Evolutionary conservation across 768 basidiomycete genomes (phyloP), one percentile per base, ranked within the genome.

Genomic region (Phallus indusiatus): DNA sequence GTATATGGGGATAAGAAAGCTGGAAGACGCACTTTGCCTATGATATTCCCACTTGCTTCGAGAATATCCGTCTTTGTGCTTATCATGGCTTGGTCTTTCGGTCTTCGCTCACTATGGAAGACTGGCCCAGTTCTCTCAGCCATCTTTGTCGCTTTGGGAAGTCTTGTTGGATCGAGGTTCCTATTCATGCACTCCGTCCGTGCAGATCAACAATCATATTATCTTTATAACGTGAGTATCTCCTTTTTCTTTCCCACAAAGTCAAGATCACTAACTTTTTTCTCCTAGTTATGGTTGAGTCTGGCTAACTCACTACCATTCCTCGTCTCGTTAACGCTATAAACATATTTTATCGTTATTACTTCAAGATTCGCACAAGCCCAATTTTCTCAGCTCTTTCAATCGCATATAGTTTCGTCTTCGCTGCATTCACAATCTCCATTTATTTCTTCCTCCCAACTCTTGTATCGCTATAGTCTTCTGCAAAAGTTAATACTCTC

Each of bases 201-300:
- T 12, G 60, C 56, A 12, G 66, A 67, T 60, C 59, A 58, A 53
- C 51, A 47, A 28, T 62, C 66, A 17, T 67, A 67, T 57, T 28
- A 60, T 20, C 51, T 67, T n/a, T 65, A 66, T 55, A 67, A 65
- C 47, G 66, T 67, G 49, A 60, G 66, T 67, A 47, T 60, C 24
- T 54, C 48, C 52, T 52, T 54, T 42, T 60, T 60, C 37, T n/a
- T 66, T 63, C n/a, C 67, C 67, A 49, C 67, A 66, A 46, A 69
- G 66, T 10, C 68, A n/a, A n/a, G n/a, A n/a, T n/a, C n/a, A n/a
- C 55, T 2, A 66, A 56, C 48, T 69, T 62, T 12, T 62, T 59
- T 18, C 67, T 67, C 0, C 67, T 59, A 8, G 54, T 57, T 6
- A 63, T 55, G 1, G 64, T 63, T 70, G 22, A 67, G 58, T 5